Evolutionary conservation across 164 flowering plant genomes (phyloP), one percentile per base, ranked within the genome.

Genomic region (Magnolia officinalis): DNA sequence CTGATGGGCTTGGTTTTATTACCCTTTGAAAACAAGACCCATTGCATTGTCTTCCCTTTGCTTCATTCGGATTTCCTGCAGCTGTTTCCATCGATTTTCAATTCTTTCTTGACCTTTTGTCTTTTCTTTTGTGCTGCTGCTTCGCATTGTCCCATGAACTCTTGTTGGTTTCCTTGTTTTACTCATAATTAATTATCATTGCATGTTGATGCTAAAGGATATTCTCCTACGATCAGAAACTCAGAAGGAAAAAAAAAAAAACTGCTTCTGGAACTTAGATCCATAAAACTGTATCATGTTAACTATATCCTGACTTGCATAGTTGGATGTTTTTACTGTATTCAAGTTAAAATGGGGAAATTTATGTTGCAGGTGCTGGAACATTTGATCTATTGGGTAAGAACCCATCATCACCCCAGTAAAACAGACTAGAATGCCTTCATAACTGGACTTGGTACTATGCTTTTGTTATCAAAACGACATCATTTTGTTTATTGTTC

Each of bases 111-210:
- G 23, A 19, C n/a, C 49, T 18, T 49, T 45, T 21, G 55, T 7
- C 8, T 31, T 31, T 31, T 31, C 37, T 31, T 31, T 31, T 31
- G 37, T 4, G 37, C 37, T 37, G 18, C 26, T 68, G 26, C 23
- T 26, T 29, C 71, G 13, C 19, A n/a, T n/a, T n/a, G n/a, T 37
- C n/a, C 37, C 49, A 7, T 70, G 49, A 8, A 29, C n/a, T 70
- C 49, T 14, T 45, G 10, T 19, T 16, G 13, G 55, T 70, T 70
- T 70, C 10, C 9, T 6, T 70, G 72, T 45, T 70, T 4, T 50
- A n/a, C 11, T 21, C 49, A 4, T 68, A 45, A 68, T 68, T 68
- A 37, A 68, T 70, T n/a, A 45, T 70, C 72, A 19, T 70, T 45
- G 7, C 50, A 31, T 31, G 49, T 68, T 14, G 10, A 18, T 68